phyloP scores from a whole-genome alignment of 75 land plant species.

The Picea glauca region DNA sequence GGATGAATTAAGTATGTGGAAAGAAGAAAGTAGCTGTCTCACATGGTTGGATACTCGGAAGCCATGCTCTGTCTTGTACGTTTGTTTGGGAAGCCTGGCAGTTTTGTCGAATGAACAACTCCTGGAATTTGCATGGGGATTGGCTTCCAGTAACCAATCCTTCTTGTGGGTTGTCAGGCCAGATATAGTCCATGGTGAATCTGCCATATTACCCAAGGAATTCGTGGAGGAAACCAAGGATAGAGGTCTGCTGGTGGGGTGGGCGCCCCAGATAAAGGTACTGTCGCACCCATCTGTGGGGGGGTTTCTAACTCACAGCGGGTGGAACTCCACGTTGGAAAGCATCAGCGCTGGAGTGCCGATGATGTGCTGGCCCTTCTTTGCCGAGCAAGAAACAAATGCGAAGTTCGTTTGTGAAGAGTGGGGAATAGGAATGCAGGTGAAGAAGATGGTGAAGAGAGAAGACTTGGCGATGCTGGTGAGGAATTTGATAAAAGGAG shows the following conservation, averaged over 20 bases:
- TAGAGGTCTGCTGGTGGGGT: constrained; percentile 39
- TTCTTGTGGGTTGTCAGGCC: constrained; percentile 44
- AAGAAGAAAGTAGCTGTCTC: constrained; percentile 12
- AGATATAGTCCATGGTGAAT: constrained; percentile 11
- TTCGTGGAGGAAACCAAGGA: constrained; percentile 18
- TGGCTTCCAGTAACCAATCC: constrained; percentile 15
- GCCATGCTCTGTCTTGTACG: constrained; percentile 32
- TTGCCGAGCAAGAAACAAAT: constrained; percentile 45
- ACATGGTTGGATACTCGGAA: constrained; percentile 35
- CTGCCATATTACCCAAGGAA: constrained; percentile 14
- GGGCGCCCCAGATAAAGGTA: constrained; percentile 75
- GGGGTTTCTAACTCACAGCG: constrained; percentile 72
- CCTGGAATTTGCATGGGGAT: constrained; percentile 30
- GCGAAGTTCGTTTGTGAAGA: constrained; percentile 23
- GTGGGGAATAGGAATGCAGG: constrained; percentile 27
- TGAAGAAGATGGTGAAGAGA: constrained; percentile 28
- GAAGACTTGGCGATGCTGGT: constrained; percentile 8
- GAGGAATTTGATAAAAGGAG: constrained; percentile 25
- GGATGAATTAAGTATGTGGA: not conserved
- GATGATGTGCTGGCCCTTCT: constrained; percentile 63
- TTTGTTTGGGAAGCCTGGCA: constrained; percentile 39
- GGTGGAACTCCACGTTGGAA: constrained; percentile 83
- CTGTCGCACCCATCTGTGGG: constrained; percentile 54
- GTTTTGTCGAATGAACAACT: constrained; percentile 15
- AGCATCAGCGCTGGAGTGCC: constrained; percentile 46